These are phyloP conservation scores for Penicillium cosmopolitanum DNA, from an alignment of 495 filamentous ascomycete species.

Conservation along the genomic window DNA sequence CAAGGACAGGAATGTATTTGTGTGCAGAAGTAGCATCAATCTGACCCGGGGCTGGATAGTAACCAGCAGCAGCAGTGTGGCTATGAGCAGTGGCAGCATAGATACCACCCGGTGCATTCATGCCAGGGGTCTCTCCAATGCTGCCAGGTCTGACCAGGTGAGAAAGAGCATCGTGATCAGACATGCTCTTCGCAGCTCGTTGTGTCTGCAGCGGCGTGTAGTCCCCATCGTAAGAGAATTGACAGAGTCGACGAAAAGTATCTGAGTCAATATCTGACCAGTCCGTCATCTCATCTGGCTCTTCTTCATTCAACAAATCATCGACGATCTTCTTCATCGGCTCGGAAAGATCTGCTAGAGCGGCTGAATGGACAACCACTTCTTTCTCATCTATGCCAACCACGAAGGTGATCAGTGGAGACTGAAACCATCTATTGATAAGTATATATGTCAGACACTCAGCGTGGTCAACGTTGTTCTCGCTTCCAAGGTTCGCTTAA, in stretches of 20 bases:
- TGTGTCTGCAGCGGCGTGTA: slow-evolving; percentile 15
- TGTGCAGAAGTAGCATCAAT: too few relatives aligned
- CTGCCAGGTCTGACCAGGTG: neutral
- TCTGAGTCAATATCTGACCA: slow-evolving; percentile 31
- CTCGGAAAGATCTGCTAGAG: slow-evolving; percentile 25
- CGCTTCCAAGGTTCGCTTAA: too few relatives aligned
- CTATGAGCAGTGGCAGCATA: slow-evolving; percentile 11
- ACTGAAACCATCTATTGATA: neutral
- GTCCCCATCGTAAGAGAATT: slow-evolving; percentile 30
- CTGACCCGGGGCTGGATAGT: too few relatives aligned
- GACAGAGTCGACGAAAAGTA: slow-evolving; percentile 32
- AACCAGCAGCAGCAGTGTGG: too few relatives aligned
- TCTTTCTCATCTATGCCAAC: slow-evolving; percentile 24
- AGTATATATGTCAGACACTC: neutral
- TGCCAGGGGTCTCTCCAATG: too few relatives aligned
- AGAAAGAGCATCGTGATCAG: slow-evolving; percentile 6
- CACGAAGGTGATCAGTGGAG: slow-evolving; percentile 15
- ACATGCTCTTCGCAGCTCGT: neutral
- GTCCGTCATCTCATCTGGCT: slow-evolving; percentile 24
- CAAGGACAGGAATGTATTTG: too few relatives aligned
- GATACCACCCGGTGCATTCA: too few relatives aligned
- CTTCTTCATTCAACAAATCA: slow-evolving; percentile 22
- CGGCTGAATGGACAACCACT: slow-evolving; percentile 27
- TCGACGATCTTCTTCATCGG: neutral
- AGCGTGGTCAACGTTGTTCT: neutral